phyloP scores from a whole-genome alignment of 1,139 yeast species.

The Geotrichum armillariae region DNA sequence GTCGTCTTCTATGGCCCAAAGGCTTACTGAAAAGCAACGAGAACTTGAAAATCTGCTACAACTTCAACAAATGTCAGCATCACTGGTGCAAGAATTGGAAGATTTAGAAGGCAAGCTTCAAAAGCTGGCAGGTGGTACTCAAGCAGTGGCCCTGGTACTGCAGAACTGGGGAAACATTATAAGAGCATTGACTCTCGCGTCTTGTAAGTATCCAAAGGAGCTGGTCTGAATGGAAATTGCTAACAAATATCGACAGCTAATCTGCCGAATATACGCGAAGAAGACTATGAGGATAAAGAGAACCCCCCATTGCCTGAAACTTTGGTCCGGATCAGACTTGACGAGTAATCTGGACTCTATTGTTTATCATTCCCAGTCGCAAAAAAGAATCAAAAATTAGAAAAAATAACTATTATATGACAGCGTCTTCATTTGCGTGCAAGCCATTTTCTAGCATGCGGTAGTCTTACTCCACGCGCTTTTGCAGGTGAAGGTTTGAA shows the following conservation, averaged over 20 bases:
- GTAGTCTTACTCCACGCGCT: background rate
- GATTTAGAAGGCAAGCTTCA: conserved; percentile 50
- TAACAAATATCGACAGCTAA: too few relatives aligned
- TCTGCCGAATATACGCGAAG: conserved; percentile 48
- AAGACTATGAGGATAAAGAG: conserved; percentile 45
- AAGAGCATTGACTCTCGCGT: conserved; percentile 65
- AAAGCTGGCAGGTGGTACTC: conserved; percentile 58
- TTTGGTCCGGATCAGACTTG: conserved; percentile 62
- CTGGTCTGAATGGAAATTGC: too few relatives aligned
- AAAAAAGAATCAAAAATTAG: conserved; percentile 1
- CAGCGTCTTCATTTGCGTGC: background rate
- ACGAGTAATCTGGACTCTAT: conserved; percentile 31
- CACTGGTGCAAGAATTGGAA: conserved; percentile 50
- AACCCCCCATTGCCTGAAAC: conserved; percentile 60
- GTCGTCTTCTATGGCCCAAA: conserved; percentile 26
- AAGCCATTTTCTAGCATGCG: background rate
- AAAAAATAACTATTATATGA: conserved; percentile 3
- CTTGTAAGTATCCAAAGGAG: conserved; percentile 34
- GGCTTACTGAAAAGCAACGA: conserved; percentile 45
- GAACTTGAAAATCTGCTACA: conserved; percentile 55
- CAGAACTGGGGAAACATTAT: conserved; percentile 73
- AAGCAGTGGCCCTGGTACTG: conserved; percentile 41
- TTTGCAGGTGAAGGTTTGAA: background rate
- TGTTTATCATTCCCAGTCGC: background rate
- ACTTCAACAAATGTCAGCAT: conserved; percentile 50